Conservation (phyloP, 345 rosid genomes). For the Eutrema heterophyllum region DNA sequence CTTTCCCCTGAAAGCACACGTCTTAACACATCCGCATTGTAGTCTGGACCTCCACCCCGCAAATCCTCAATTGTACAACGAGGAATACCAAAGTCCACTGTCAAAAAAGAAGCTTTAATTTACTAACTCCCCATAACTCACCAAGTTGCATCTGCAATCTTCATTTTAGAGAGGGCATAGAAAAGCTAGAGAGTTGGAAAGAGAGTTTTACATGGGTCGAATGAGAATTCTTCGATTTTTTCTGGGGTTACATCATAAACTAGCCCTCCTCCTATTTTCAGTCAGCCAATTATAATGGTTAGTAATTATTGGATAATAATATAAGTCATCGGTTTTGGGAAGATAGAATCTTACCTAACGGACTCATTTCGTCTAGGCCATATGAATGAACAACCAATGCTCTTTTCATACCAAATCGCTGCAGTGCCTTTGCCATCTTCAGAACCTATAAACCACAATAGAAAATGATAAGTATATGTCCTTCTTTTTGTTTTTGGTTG, state of each 20-base stretch:
- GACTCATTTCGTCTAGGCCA: slow-evolving; percentile 97
- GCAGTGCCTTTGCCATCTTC: slow-evolving; percentile 91
- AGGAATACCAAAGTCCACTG: slow-evolving; percentile 91
- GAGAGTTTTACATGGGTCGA: slow-evolving; percentile 73
- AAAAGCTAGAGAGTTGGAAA: neutral
- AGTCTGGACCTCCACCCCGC: slow-evolving; percentile 72
- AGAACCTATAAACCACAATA: slow-evolving; percentile 44
- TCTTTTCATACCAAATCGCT: slow-evolving; percentile 87
- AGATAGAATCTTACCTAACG: slow-evolving; percentile 52
- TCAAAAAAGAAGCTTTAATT: neutral
- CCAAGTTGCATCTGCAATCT: neutral
- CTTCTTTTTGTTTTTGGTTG: neutral
- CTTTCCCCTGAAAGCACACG: slow-evolving; percentile 69
- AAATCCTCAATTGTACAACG: slow-evolving; percentile 77
- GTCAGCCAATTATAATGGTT: neutral
- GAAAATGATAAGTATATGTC: neutral
- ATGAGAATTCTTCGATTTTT: slow-evolving; percentile 64
- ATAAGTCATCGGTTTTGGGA: neutral
- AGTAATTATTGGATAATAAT: neutral
- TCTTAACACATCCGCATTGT: slow-evolving; percentile 65
- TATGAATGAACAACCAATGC: slow-evolving; percentile 92
- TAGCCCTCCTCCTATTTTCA: slow-evolving; percentile 60
- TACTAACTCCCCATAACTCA: neutral
- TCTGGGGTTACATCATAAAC: slow-evolving; percentile 66
- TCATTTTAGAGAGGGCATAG: neutral